These are phyloP conservation scores for Sistotremastrum suecicum DNA, from an alignment of 768 basidiomycete genomes.

Conservation along the genomic window DNA sequence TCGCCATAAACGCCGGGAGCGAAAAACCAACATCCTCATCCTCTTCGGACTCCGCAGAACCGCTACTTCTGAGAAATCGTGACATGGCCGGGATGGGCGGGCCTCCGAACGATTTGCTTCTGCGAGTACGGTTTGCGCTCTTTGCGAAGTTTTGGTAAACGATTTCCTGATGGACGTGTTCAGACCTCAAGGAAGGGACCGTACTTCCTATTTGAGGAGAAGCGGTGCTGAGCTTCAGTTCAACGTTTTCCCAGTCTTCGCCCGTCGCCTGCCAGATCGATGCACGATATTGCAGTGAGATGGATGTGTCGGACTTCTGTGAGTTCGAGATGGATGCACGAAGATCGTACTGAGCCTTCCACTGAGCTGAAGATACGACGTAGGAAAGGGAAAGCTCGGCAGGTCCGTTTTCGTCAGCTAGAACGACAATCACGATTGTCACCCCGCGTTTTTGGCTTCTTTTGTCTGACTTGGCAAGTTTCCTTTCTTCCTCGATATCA, in stretches of 20 bases:
- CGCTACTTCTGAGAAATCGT: background rate
- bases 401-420: constrained; percentile 20
- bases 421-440: constrained; percentile 28
- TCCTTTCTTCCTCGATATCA: constrained; percentile 19
- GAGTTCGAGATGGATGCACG: too few relatives aligned
- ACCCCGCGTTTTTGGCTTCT: constrained; percentile 8
- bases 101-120: background rate
- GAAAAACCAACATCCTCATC: background rate
- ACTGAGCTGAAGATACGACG: background rate
- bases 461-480: background rate
- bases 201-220: constrained; percentile 9
- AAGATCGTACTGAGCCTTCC: too few relatives aligned
- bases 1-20: too few relatives aligned
- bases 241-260: constrained; percentile 17
- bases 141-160: background rate
- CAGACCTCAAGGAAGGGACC: constrained; percentile 9
- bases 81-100: background rate
- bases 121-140: background rate
- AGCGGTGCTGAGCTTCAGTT: constrained; percentile 14
- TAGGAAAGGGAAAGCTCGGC: constrained; percentile 39
- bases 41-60: background rate
- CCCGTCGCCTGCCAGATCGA: constrained; percentile 16
- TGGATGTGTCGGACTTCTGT: background rate
- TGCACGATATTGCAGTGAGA: constrained; percentile 16
- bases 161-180: background rate